Evolutionary conservation across 225 moss, liverwort and hornwort species (phyloP).

Genomic region (Antitrichia curtipendula): DNA sequence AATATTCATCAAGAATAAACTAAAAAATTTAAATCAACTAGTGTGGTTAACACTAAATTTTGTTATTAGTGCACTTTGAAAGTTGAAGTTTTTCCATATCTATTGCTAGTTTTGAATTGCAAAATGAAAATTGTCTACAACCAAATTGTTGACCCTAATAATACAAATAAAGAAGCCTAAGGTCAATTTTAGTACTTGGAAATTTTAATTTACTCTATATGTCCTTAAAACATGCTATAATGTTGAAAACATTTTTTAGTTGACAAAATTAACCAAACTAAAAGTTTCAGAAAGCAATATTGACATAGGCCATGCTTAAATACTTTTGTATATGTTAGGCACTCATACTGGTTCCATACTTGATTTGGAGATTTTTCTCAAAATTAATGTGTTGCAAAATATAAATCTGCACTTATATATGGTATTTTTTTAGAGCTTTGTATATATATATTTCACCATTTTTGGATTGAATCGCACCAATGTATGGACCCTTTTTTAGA

Average conservation of each 20-base stretch:
- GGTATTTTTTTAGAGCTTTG: too few relatives aligned
- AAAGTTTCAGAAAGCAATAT: not conserved
- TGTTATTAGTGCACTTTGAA: not conserved
- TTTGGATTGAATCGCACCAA: too few relatives aligned
- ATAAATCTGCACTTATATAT: too few relatives aligned
- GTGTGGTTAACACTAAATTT: not conserved
- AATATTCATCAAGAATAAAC: too few relatives aligned
- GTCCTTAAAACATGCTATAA: not conserved
- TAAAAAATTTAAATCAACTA: not conserved
- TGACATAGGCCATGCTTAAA: too few relatives aligned
- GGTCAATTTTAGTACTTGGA: not conserved
- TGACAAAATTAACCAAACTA: not conserved
- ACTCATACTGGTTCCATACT: not conserved
- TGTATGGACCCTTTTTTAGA: too few relatives aligned
- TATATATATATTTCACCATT: too few relatives aligned
- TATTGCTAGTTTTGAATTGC: not conserved
- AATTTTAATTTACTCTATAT: not conserved
- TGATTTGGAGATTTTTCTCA: not conserved
- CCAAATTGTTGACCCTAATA: not conserved
- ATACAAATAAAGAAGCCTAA: not conserved
- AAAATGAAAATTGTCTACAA: not conserved
- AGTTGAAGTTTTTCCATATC: not conserved
- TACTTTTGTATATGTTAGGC: too few relatives aligned
- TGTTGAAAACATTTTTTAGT: not conserved
- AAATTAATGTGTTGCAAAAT: not conserved